Base-by-base conservation (phyloP, 169 alveolate genomes). In the Plasmodium gallinaceum region DNA sequence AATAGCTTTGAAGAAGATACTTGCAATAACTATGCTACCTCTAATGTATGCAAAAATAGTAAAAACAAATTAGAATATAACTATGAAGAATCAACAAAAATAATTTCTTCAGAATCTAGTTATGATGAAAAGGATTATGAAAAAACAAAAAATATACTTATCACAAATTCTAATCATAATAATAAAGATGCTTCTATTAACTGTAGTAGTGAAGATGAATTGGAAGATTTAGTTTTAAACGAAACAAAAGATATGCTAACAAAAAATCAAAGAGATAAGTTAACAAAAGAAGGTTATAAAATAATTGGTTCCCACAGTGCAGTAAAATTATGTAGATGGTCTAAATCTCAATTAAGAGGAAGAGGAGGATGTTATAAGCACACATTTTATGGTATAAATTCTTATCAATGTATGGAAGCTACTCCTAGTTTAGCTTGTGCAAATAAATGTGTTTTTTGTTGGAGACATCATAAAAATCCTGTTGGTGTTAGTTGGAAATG, bases 341-440 rank as follows among this genome's bases (percentile, higher is more conserved):
- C 98, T n/a, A 95, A 96, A 85, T 75, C 95, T 46, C 94, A 92
- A 37, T 60, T 95, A 20, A 73, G 97, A 37, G 98, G 98, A 10
- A 91, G 96, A 37, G 98, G 98, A 0, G 98, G 98, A 0, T 96
- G 98, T 92, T 96, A 96, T 92, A 96, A 96, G 90, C 97, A 96
- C 76, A 94, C 98, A 24, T 96, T 96, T 90, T 96, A 96, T 65
- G 98, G 98, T n/a, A 96, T 96, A 16, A 92, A 75, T 48, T 96
- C 98, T 0, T 93, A 93, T 66, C 97, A 93, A 72, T 96, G 98
- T 78, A 96, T 96, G 98, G 98, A 96, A 88, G 94, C 96, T 26
- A 96, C 98, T 2, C 96, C 98, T 37, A 95, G 97, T 61, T 90
- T 96, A 46, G 98, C 98, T 2, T 96, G 98, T 90, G 98, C 98